phyloP scores from a whole-genome alignment of 768 basidiomycete genomes.

The Lactifluus hygrophoroides region DNA sequence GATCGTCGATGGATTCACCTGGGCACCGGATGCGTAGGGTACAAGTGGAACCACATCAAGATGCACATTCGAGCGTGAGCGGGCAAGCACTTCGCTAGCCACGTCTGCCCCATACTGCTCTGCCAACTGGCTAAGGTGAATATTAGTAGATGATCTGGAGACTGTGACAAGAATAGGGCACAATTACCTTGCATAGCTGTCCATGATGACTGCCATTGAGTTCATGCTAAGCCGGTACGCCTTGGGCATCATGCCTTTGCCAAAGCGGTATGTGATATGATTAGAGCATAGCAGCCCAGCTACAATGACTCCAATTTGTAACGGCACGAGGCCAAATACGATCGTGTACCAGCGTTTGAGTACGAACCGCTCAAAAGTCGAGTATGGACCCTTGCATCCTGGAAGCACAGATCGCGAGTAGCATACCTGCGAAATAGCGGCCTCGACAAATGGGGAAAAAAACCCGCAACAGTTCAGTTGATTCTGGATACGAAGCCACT shows the following conservation, averaged over 20 bases:
- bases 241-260: conserved; percentile 84
- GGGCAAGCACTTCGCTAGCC: conserved; percentile 48
- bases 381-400: conserved; percentile 63
- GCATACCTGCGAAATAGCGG: conserved; percentile 64
- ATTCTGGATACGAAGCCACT: conserved; percentile 64
- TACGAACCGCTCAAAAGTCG: conserved; percentile 46
- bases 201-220: conserved; percentile 78
- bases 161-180: too few relatives aligned
- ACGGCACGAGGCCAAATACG: conserved; percentile 57
- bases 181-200: conserved; percentile 67
- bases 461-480: conserved; percentile 74
- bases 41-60: conserved; percentile 28
- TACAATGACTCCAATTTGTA: conserved; percentile 57
- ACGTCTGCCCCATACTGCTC: conserved; percentile 63
- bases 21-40: conserved; percentile 22
- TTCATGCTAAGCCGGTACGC: conserved; percentile 66
- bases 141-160: too few relatives aligned
- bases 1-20: not conserved
- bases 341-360: conserved; percentile 58
- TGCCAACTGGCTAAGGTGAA: conserved; percentile 49
- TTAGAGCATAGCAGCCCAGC: conserved; percentile 64
- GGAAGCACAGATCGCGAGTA: conserved; percentile 63
- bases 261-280: conserved; percentile 81
- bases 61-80: conserved; percentile 48
- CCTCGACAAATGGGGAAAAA: conserved; percentile 72